Base-by-base conservation (phyloP, 2,329 filamentous ascomycete species). In the Talaromyces sp. region DNA sequence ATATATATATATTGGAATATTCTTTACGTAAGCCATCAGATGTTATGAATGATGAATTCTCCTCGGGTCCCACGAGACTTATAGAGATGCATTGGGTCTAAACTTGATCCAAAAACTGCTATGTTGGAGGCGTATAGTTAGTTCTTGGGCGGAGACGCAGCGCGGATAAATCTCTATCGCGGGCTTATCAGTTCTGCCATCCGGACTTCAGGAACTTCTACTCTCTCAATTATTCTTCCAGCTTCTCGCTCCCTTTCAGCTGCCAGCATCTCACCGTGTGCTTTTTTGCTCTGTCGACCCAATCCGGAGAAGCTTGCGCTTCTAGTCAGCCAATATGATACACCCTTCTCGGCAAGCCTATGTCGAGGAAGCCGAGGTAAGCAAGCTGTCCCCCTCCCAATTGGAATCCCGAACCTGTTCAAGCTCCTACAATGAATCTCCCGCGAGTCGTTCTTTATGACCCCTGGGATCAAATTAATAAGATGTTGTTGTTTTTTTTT, bases 271-370 rank as follows among this genome's bases (percentile, higher is more conserved):
- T 33, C 17, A 22, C 39, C 32, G 24, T 27, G 24, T 9, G 24
- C 24, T 9, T 40, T 22, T 40, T 30, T 37, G 10, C 32, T 29
- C n/a, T 22, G 14, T 36, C 5, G 24, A 4, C 24, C 24, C 9
- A 27, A 5, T 42, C 10, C n/a, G 13, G 10, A 46, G 36, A 62
- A 57, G 55, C 55, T 22, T 2, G 35, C 35, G 52, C 54, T 57
- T 61, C 52, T 47, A 33, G 20, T 13, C 46, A 49, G 53, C 57
- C 65, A 75, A 68, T 69, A 82, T 76, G 71, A 82, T 96, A 78
- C 93, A 97, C 79, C 93, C 93, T 53, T 86, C 93, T 71, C 85
- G 94, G 61, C 88, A 93, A 75, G 93, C 93, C 37, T 97, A 95
- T 74, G 91, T 97, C 60, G 93, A 97, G 80, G 93, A 97, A 69